A percentile compares a stretch with the other conserved stretches of the same genome.
phyloP scores from a whole-genome alignment of 169 alveolate species.

The Cryptosporidium muris region DNA sequence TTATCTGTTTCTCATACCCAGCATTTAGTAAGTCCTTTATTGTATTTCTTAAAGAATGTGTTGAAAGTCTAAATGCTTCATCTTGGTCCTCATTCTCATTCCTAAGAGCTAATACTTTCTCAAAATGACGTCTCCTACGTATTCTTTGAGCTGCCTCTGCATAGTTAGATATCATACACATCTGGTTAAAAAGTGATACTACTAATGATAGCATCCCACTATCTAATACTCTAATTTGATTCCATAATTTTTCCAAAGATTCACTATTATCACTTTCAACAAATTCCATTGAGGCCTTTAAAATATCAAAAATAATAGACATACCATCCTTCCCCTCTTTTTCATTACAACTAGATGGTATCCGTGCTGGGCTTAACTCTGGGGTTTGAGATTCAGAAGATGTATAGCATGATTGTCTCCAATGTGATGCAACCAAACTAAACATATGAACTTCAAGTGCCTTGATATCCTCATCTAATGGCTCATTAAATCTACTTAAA shows the following conservation, averaged over 20 bases:
- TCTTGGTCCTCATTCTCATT: conserved; percentile 42
- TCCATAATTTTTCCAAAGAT: conserved; percentile 31
- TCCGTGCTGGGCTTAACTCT: conserved; percentile 10
- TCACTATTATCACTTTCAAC: conserved; percentile 28
- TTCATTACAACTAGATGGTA: neutral
- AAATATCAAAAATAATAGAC: conserved; percentile 38
- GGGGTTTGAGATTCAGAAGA: neutral
- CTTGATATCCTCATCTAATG: conserved; percentile 59
- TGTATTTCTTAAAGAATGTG: conserved; percentile 38
- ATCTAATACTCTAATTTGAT: conserved; percentile 12
- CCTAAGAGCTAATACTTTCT: conserved; percentile 68
- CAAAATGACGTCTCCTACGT: conserved; percentile 76
- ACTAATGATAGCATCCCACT: conserved; percentile 71
- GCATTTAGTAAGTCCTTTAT: conserved; percentile 22
- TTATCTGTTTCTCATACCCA: conserved; percentile 73
- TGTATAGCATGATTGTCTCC: conserved; percentile 34
- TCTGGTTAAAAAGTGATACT: conserved; percentile 76
- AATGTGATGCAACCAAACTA: conserved; percentile 62
- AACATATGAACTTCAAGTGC: conserved; percentile 65
- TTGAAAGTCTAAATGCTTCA: neutral
- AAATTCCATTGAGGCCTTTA: conserved; percentile 34
- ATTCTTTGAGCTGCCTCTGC: conserved; percentile 81
- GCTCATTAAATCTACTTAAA: conserved; percentile 35
- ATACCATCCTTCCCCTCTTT: conserved; percentile 5
- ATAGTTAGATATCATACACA: conserved; percentile 77